phyloP scores from a whole-genome alignment of 208 protist genomes.

The Angomonas ambiguus region DNA sequence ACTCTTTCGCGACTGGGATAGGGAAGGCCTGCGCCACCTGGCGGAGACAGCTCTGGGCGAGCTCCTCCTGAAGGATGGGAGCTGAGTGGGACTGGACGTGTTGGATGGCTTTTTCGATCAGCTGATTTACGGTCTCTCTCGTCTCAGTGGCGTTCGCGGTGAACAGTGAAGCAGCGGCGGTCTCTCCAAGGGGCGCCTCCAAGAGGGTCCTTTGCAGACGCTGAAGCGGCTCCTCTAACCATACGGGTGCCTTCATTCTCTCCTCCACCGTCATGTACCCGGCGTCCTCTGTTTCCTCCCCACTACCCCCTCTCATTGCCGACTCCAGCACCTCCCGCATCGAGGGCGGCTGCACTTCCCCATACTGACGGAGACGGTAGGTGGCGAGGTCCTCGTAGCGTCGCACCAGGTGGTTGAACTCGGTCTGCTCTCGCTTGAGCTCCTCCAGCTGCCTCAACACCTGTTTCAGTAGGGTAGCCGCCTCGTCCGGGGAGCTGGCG shows the following conservation, averaged over 20 bases:
- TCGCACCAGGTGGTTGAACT: conserved; percentile 33
- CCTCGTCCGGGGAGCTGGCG: conserved; percentile 23
- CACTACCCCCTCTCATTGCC: background rate
- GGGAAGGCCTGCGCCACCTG: background rate
- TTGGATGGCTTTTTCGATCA: background rate
- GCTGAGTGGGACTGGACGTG: background rate
- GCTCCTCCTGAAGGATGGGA: background rate
- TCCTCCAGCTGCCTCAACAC: conserved; percentile 53
- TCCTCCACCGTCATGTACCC: background rate
- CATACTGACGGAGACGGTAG: conserved; percentile 34
- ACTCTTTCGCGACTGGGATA: conserved; percentile 1
- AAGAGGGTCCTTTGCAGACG: background rate
- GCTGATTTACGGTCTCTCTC: background rate
- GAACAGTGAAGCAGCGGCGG: background rate
- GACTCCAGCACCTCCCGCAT: conserved; percentile 4
- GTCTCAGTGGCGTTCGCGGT: background rate
- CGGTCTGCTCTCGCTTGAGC: conserved; percentile 30
- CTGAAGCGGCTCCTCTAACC: conserved; percentile 20
- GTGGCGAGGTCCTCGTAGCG: conserved; percentile 41
- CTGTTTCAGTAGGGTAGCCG: conserved; percentile 33
- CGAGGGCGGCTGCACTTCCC: conserved; percentile 27
- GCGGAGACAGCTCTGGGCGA: background rate
- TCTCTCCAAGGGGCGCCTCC: background rate
- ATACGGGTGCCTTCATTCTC: conserved; percentile 1
- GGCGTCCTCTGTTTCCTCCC: background rate